Percentiles rank a stretch among this genome's conserved stretches.
These are phyloP conservation scores for Neurospora africana DNA, from an alignment of 495 filamentous ascomycete species.

Conservation along the genomic window DNA sequence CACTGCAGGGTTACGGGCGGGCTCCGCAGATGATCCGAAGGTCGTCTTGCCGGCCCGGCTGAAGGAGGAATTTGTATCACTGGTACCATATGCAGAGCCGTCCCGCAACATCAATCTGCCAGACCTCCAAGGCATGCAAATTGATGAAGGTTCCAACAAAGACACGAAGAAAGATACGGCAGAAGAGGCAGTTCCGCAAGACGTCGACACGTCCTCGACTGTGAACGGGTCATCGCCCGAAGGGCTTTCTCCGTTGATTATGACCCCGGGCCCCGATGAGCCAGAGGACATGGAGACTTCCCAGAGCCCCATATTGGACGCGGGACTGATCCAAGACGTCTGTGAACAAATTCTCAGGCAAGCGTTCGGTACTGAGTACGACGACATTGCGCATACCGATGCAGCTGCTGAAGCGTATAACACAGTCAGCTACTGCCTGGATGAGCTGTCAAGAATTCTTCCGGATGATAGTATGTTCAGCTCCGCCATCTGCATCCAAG, in stretches of 20 bases:
- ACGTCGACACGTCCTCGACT: background rate
- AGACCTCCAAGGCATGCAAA: background rate
- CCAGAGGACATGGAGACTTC: background rate
- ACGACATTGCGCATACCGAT: conserved; percentile 13
- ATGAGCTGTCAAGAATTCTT: conserved; percentile 16
- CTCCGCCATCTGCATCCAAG: background rate
- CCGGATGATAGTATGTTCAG: background rate
- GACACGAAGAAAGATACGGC: background rate
- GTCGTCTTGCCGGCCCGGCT: background rate
- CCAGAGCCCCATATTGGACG: background rate
- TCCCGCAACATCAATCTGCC: background rate
- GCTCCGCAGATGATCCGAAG: background rate
- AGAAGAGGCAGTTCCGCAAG: background rate
- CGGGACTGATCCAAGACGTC: conserved; percentile 12
- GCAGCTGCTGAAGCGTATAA: conserved; percentile 8
- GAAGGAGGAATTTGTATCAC: background rate
- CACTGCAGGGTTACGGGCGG: background rate
- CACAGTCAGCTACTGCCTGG: conserved; percentile 16
- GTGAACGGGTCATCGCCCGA: background rate
- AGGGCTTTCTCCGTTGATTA: background rate
- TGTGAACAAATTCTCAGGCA: conserved; percentile 15
- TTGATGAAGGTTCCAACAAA: background rate
- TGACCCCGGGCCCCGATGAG: background rate
- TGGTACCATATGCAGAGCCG: background rate
- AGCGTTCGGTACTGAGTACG: conserved; percentile 15